Percentiles rank a stretch among this genome's conserved stretches.
phyloP scores from a whole-genome alignment of 192 early-diverging fungal genomes.

The Lunasporangiospora selenospora region DNA sequence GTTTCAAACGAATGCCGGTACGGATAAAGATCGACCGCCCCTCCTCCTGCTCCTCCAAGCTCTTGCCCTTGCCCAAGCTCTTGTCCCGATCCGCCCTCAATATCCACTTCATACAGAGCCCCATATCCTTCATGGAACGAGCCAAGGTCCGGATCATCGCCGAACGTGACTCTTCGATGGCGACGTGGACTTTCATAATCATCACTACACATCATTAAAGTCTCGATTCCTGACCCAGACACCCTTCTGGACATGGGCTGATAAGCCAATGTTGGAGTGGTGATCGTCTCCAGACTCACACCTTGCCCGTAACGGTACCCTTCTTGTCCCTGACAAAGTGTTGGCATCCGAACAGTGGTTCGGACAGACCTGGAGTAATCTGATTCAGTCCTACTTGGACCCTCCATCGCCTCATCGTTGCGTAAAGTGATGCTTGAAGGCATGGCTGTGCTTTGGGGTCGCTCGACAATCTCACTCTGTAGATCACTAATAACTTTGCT shows the following conservation, averaged over 20 bases:
- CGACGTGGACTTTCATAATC: neutral
- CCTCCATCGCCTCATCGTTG: too few relatives aligned
- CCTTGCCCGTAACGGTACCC: too few relatives aligned
- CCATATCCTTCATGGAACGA: neutral
- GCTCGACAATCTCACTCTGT: slow-evolving; percentile 1
- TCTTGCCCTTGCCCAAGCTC: too few relatives aligned
- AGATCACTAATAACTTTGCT: neutral
- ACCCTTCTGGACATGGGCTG: too few relatives aligned
- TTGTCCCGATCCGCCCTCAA: too few relatives aligned
- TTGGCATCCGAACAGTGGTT: slow-evolving; percentile 1
- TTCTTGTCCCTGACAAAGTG: too few relatives aligned
- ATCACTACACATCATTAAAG: neutral
- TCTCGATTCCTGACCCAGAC: too few relatives aligned
- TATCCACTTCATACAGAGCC: neutral
- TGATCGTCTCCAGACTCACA: too few relatives aligned
- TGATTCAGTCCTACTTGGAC: too few relatives aligned
- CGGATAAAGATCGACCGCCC: neutral
- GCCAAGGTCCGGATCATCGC: neutral
- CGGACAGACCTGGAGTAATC: slow-evolving; percentile 7
- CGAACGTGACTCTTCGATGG: neutral
- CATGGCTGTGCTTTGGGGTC: slow-evolving; percentile 3
- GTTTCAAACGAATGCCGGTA: neutral
- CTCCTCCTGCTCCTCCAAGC: neutral
- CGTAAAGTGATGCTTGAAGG: neutral
- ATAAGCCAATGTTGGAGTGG: too few relatives aligned